phyloP scores from a whole-genome alignment of 1,284 basidiomycete species.

The Irpex sp. region DNA sequence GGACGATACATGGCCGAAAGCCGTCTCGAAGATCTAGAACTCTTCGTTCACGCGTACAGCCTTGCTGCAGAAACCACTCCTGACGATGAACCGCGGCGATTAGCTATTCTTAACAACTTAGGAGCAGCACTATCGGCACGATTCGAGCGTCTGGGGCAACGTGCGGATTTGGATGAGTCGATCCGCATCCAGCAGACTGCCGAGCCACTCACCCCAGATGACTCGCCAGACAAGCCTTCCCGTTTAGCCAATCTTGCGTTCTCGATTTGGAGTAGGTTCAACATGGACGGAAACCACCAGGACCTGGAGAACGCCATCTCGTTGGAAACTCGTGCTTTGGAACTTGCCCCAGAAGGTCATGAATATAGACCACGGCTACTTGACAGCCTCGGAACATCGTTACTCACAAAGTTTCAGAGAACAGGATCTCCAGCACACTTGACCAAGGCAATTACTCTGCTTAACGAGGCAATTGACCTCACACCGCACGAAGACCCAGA shows the following conservation, averaged over 20 bases:
- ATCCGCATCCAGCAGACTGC: neutral
- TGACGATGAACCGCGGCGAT: neutral
- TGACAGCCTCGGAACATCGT: neutral
- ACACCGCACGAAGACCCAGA: neutral
- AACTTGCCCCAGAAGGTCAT: neutral
- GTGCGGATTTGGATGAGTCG: neutral
- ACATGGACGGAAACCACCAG: neutral
- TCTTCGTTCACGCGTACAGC: too few relatives aligned
- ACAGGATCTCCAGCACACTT: neutral
- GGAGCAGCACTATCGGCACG: neutral
- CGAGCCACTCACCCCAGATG: neutral
- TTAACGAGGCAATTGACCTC: neutral
- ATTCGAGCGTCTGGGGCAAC: neutral
- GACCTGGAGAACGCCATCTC: neutral
- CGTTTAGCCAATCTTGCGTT: neutral
- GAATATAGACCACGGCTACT: neutral
- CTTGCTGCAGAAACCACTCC: neutral
- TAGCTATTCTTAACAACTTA: neutral
- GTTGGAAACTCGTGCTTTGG: neutral
- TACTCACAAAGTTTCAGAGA: neutral
- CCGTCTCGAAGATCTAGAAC: too few relatives aligned
- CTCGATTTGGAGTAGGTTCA: neutral
- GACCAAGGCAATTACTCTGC: neutral
- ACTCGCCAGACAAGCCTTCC: neutral
- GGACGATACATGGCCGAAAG: too few relatives aligned